Base-by-base conservation (phyloP, 306 rosid genomes). In the Geum urbanum region DNA sequence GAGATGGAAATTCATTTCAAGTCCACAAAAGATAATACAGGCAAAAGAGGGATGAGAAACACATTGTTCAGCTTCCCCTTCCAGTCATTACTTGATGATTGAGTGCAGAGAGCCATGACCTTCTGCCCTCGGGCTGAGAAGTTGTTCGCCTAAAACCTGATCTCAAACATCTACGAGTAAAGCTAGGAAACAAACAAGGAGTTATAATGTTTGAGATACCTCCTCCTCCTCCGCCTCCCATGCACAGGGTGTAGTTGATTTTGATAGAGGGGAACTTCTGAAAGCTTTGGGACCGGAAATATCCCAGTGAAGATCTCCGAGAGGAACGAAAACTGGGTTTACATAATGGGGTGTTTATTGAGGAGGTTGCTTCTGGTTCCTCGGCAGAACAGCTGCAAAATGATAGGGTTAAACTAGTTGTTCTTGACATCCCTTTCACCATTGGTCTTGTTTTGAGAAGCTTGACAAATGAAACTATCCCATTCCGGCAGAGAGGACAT, bases 401-500 rank as follows among this genome's bases (percentile, higher is more conserved):
- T 47, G 97, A 6, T 18, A 87, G 79, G 60, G 97, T 83, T 79
- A 89, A 62, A 48, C 85, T 39, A 62, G 84, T 75, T 80, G 84
- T 75, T 80, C 91, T 87, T 40, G 79, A 70, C 45, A 63, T 72
- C 48, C 72, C 85, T 79, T 80, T 87, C 0, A 49, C 76, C 54
- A 75, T 52, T 0, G 91, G 82, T 63, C 74, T 75, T 43, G 86
- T 70, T 10, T 73, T 84, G 1, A 82, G 79, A 72, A 95, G 99
- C 83, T 83, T 89, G 12, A 79, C 83, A 77, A 89, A 95, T 20
- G 92, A 80, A 56, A 94, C 95, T 66, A 94, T 91, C 66, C 97
- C 89, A 16, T 87, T 92, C 43, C 99, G 77, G 75, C 99, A 94
- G 20, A 94, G 96, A 47, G 99, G 97, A 71, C 99, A 94, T 0